These are phyloP conservation scores for Coemansia sp. DNA, from an alignment of 192 early-diverging fungal species.

Conservation along the genomic window DNA sequence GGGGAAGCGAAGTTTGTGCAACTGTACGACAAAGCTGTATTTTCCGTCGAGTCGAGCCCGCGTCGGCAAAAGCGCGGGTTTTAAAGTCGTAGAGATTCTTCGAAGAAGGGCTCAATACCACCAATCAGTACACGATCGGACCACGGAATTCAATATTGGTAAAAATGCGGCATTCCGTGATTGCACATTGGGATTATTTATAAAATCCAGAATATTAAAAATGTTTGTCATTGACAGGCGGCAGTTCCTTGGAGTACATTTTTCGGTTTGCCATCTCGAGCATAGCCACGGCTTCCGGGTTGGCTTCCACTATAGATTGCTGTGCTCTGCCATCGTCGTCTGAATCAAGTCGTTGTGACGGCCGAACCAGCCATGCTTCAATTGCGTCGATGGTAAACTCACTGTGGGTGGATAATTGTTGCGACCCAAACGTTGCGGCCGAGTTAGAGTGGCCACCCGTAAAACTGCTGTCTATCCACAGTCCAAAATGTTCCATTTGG, in stretches of 20 bases:
- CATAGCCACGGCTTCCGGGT: conserved; percentile 67
- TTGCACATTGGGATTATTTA: no score
- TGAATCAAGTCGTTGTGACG: conserved; percentile 47
- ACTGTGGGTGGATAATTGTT: conserved; percentile 52
- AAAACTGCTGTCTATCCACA: conserved; percentile 70
- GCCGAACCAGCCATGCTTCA: conserved; percentile 72
- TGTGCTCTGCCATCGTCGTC: conserved; percentile 28
- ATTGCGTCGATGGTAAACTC: conserved; percentile 66
- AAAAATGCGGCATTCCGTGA: no score
- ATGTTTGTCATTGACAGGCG: neutral
- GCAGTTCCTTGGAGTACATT: conserved; percentile 58
- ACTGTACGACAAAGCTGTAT: no score
- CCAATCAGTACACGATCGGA: no score
- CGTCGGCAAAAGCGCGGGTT: no score
- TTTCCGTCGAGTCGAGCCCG: no score
- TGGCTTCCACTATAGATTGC: conserved; percentile 59
- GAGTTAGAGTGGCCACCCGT: conserved; percentile 61
- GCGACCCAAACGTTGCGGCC: conserved; percentile 66
- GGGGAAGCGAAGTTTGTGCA: no score
- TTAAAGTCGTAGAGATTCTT: no score
- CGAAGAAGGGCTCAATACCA: no score
- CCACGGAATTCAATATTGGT: no score
- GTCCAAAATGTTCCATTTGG: conserved; percentile 68
- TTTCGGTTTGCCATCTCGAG: conserved; percentile 72
- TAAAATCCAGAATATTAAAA: neutral